Base-by-base conservation (phyloP, 441 rosid genomes). In the Euphorbia corollata region DNA sequence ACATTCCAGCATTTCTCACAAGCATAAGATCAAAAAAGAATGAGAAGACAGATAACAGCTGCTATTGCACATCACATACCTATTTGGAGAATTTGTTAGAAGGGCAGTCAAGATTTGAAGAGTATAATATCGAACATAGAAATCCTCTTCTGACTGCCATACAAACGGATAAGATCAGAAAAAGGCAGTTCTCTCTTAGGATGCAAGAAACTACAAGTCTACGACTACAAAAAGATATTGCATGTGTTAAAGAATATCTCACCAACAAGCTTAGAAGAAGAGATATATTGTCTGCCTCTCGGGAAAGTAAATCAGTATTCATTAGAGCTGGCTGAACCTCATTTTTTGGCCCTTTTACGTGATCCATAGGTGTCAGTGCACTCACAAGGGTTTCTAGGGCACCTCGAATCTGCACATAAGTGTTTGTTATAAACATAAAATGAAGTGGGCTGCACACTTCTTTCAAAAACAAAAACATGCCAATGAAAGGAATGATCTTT, bases 41-140 rank as follows among this genome's bases (percentile, higher is more conserved):
- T 30, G 18, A 18, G 54, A 4, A 50, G 18, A n/a, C n/a, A 50
- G 41, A 36, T 5, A 36, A 7, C 41, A 36, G 9, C 9, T 36
- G 41, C 9, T 50, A 61, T 58, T 61, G 50, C 48, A 38, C 60
- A 68, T 71, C 59, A 61, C 77, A 73, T 84, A 91, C 99, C 98
- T 94, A 72, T 81, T 89, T 63, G 79, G 92, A 73, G 99, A 91
- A 71, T 87, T 91, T 59, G 88, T 79, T 63, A 94, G 97, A 73
- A 94, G 99, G 58, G 90, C 97, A 19, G 99, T 94, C 81, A 94
- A 79, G 75, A 87, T 81, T 79, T 94, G 99, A 74, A 94, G 94
- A 39, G 98, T 91, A 75, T 91, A 88, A 79, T 94, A 94, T 62
- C 99, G 85, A 57, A 94, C 82, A 74, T 91, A 94, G 78, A 91